These are phyloP conservation scores for Pyrenophora seminiperda DNA, from an alignment of 2,329 filamentous ascomycete species.

Conservation along the genomic window DNA sequence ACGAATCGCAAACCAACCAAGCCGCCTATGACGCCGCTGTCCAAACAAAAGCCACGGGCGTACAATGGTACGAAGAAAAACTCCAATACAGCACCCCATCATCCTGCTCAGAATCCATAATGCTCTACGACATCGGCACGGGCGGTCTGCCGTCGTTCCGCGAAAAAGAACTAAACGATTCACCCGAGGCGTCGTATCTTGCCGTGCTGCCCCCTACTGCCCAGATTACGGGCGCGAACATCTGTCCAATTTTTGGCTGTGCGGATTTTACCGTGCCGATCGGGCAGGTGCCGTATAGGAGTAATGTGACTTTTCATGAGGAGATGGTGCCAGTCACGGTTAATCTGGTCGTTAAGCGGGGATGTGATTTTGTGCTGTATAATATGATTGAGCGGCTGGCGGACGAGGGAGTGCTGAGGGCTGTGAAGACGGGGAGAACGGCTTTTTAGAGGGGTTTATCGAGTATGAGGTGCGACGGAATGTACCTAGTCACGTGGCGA, in stretches of 20 bases:
- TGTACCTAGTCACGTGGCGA: too few species aligned
- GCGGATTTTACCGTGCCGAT: conserved; percentile 53
- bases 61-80: conserved; percentile 48
- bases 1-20: conserved; percentile 29
- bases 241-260: conserved; percentile 48
- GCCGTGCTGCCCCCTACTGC: conserved; percentile 39
- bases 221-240: conserved; percentile 40
- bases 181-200: conserved; percentile 40
- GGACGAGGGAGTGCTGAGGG: conserved; percentile 47
- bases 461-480: too few species aligned
- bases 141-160: conserved; percentile 50
- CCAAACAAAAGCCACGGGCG: conserved; percentile 40
- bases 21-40: conserved; percentile 25
- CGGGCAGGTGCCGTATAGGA: conserved; percentile 50
- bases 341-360: conserved; percentile 50
- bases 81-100: conserved; percentile 46
- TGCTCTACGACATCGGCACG: conserved; percentile 53
- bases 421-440: conserved; percentile 51
- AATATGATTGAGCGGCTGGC: conserved; percentile 51
- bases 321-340: conserved; percentile 53
- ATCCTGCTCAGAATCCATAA: conserved; percentile 50
- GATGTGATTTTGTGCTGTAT: conserved; percentile 52
- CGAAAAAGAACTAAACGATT: conserved; percentile 44
- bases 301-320: conserved; percentile 48
- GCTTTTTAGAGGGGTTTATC: conserved; percentile 30